Evolutionary conservation across 2,329 filamentous ascomycete species (phyloP).

Genomic region (Achaetomium macrosporum): DNA sequence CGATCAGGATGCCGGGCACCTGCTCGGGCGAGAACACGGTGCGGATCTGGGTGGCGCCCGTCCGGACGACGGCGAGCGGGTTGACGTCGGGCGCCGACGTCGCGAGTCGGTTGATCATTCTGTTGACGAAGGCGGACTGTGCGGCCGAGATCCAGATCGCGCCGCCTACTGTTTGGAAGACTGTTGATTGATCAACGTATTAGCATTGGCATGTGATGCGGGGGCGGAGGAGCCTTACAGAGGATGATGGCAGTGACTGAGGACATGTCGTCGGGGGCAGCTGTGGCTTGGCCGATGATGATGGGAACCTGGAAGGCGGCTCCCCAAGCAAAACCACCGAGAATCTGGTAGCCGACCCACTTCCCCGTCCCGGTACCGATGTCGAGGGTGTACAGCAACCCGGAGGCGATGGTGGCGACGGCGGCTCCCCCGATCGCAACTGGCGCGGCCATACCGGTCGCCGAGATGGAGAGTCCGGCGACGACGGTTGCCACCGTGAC

Average conservation of each 20-base stretch:
- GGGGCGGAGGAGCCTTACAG: constrained; percentile 18
- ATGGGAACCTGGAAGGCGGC: constrained; percentile 38
- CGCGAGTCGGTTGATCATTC: constrained; percentile 25
- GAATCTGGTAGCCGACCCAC: constrained; percentile 44
- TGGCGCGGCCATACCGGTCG: constrained; percentile 29
- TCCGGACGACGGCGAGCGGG: constrained; percentile 29
- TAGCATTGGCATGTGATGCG: not conserved
- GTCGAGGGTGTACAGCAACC: constrained; percentile 34
- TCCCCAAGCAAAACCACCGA: constrained; percentile 38
- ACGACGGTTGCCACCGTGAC: constrained; percentile 31
- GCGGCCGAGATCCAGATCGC: constrained; percentile 40
- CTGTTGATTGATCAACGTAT: constrained; percentile 5
- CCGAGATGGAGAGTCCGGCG: constrained; percentile 27
- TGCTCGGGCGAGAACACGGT: constrained; percentile 39
- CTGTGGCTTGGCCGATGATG: constrained; percentile 35
- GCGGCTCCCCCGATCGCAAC: constrained; percentile 34
- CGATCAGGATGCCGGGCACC: constrained; percentile 45
- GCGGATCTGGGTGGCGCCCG: constrained; percentile 48
- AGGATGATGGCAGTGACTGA: constrained; percentile 27
- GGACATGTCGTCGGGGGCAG: constrained; percentile 26
- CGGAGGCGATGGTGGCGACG: constrained; percentile 33
- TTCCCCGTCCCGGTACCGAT: constrained; percentile 27
- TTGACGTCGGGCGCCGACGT: constrained; percentile 29
- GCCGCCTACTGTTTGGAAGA: constrained; percentile 40
- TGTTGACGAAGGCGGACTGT: constrained; percentile 36